Percentiles rank a stretch among this genome's conserved stretches.
Evolutionary conservation across 768 basidiomycete species (phyloP).

Genomic region (Boletus rubroflammeus): DNA sequence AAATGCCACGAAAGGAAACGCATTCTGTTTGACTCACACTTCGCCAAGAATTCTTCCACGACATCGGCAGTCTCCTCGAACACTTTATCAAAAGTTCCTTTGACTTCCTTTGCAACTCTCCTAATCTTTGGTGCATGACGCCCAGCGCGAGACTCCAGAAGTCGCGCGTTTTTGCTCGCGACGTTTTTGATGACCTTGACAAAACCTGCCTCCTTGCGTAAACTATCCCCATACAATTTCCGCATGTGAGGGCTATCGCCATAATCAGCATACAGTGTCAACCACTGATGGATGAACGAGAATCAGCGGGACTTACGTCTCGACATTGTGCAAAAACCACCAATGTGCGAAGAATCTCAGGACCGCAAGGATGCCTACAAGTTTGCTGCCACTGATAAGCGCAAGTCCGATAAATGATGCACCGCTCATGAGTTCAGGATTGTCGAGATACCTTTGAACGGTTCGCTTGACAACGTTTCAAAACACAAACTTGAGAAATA

Average conservation of each 20-base stretch:
- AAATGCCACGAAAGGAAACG: neutral
- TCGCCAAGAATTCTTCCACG: slow-evolving; percentile 90
- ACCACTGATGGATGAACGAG: neutral
- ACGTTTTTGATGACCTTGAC: slow-evolving; percentile 97
- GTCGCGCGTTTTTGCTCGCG: slow-evolving; percentile 75
- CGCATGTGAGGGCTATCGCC: slow-evolving; percentile 90
- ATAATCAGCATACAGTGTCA: neutral
- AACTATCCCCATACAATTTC: slow-evolving; percentile 87
- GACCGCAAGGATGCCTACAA: slow-evolving; percentile 83
- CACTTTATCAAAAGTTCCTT: slow-evolving; percentile 93
- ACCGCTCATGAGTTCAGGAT: slow-evolving; percentile 94
- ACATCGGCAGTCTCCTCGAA: slow-evolving; percentile 91
- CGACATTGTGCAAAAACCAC: slow-evolving; percentile 94
- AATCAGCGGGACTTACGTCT: slow-evolving; percentile 60
- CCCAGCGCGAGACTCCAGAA: slow-evolving; percentile 73
- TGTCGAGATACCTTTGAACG: slow-evolving; percentile 72
- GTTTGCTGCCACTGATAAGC: slow-evolving; percentile 86
- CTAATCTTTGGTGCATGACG: slow-evolving; percentile 79
- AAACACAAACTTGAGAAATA: neutral
- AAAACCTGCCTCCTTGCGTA: slow-evolving; percentile 95
- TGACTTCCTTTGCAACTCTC: slow-evolving; percentile 85
- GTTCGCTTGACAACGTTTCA: neutral
- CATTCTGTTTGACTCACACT: slow-evolving; percentile 53
- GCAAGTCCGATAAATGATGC: slow-evolving; percentile 94
- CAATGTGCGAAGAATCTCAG: slow-evolving; percentile 84